Evolutionary conservation across 2,329 filamentous ascomycete species (phyloP).

Genomic region (Curvularia sp.): DNA sequence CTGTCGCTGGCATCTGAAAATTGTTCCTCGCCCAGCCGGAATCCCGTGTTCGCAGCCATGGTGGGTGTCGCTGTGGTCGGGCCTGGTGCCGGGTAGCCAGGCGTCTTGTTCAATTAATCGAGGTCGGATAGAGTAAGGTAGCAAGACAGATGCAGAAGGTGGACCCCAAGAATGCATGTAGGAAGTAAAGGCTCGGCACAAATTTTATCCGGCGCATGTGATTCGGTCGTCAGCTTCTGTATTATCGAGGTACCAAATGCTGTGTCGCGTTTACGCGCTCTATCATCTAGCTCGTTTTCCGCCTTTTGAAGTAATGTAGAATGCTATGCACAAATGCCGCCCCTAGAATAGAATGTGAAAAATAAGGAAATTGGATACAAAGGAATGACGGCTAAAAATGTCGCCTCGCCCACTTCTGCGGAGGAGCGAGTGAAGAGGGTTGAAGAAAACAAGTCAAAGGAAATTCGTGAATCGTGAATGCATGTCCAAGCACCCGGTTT

Average conservation of each 20-base stretch:
- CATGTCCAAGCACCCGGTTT: slow-evolving; percentile 36
- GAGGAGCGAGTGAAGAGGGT: slow-evolving; percentile 18
- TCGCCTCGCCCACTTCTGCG: slow-evolving; percentile 3
- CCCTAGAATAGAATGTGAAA: slow-evolving; percentile 16
- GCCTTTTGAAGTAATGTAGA: slow-evolving; percentile 26
- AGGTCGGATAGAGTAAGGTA: slow-evolving; percentile 1
- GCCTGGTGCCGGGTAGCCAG: slow-evolving; percentile 4
- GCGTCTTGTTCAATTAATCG: slow-evolving; percentile 15
- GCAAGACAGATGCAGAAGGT: slow-evolving; percentile 11
- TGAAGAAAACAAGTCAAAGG: slow-evolving; percentile 31
- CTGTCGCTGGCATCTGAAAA: slow-evolving; percentile 30
- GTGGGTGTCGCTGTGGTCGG: not conserved
- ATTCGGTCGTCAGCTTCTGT: slow-evolving; percentile 28
- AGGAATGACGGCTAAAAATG: slow-evolving; percentile 20
- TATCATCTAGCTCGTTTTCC: slow-evolving; percentile 33
- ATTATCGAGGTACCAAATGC: slow-evolving; percentile 23
- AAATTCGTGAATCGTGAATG: slow-evolving; percentile 47
- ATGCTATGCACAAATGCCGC: slow-evolving; percentile 34
- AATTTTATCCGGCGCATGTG: slow-evolving; percentile 30
- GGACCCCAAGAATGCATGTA: slow-evolving; percentile 8
- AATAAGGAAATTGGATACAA: slow-evolving; percentile 18
- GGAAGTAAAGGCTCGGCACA: slow-evolving; percentile 24
- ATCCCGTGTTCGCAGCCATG: slow-evolving; percentile 16
- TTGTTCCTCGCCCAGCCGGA: slow-evolving; percentile 22
- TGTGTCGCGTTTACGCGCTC: slow-evolving; percentile 27